A percentile compares a stretch with the other conserved stretches of the same genome.
phyloP scores from a whole-genome alignment of 2,329 filamentous ascomycete species.

The Curvularia hawaiiensis region DNA sequence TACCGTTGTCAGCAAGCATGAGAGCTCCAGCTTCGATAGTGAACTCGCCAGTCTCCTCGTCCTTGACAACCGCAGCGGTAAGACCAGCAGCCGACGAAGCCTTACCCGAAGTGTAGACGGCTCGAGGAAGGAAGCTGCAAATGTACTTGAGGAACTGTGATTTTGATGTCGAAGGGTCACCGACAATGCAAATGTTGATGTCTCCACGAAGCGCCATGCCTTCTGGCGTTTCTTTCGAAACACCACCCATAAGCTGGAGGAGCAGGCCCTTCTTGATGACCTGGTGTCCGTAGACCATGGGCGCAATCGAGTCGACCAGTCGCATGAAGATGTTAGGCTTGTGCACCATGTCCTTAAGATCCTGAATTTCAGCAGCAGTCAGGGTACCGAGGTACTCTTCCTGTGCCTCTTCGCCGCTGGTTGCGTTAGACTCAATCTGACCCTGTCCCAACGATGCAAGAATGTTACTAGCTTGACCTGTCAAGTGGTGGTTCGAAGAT shows the following conservation, averaged over 20 bases:
- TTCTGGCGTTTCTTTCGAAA: constrained; percentile 88
- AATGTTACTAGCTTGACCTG: constrained; percentile 80
- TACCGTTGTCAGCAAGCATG: constrained; percentile 95
- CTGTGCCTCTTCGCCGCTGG: constrained; percentile 83
- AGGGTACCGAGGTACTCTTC: constrained; percentile 85
- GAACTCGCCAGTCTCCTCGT: constrained; percentile 97
- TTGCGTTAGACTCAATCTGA: constrained; percentile 63
- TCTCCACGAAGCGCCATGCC: constrained; percentile 96
- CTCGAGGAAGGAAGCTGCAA: constrained; percentile 92
- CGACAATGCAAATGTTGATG: constrained; percentile 98
- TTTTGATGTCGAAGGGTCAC: constrained; percentile 95
- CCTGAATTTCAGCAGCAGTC: constrained; percentile 85
- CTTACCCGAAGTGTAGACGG: constrained; percentile 97
- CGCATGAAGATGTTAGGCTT: constrained; percentile 93
- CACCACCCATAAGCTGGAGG: constrained; percentile 93
- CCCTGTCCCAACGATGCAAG: constrained; percentile 81
- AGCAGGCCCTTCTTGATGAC: constrained; percentile 97
- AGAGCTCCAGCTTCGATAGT: constrained; percentile 98
- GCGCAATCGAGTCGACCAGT: constrained; percentile 90
- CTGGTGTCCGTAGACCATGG: constrained; percentile 96
- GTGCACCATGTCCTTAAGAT: constrained; percentile 91
- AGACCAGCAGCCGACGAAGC: constrained; percentile 97
- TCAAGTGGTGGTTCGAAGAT: constrained; percentile 69
- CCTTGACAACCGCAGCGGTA: constrained; percentile 95
- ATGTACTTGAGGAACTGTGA: constrained; percentile 99